phyloP scores from a whole-genome alignment of 371 early-diverging fungal species.

The Mucor irregularis region DNA sequence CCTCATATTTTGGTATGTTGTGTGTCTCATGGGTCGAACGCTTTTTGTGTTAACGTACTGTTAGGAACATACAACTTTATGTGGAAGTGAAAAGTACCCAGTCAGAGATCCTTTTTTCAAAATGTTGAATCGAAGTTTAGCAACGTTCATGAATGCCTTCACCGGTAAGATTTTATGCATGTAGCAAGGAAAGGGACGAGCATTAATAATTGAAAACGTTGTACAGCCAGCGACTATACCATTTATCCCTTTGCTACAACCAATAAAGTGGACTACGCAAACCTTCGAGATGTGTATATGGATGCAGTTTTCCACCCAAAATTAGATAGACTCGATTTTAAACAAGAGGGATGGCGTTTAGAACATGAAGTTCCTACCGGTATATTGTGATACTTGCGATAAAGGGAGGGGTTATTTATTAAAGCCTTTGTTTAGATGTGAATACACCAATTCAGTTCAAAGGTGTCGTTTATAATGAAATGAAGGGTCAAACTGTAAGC shows the following conservation, averaged over 20 bases:
- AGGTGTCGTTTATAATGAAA: conserved; percentile 97
- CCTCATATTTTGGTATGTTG: conserved; percentile 82
- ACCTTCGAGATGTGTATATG: conserved; percentile 90
- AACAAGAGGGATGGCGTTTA: conserved; percentile 95
- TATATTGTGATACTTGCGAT: conserved; percentile 11
- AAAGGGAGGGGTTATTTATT: too few species aligned
- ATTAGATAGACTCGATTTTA: conserved; percentile 79
- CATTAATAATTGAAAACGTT: background rate
- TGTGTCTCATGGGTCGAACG: background rate
- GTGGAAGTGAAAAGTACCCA: conserved; percentile 87
- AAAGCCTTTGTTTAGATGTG: conserved; percentile 42
- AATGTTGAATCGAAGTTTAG: conserved; percentile 94
- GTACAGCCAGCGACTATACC: conserved; percentile 81
- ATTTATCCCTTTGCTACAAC: conserved; percentile 94
- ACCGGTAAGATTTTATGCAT: conserved; percentile 62
- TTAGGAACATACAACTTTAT: conserved; percentile 91
- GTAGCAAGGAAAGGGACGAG: background rate
- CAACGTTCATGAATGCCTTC: conserved; percentile 97
- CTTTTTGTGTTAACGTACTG: background rate
- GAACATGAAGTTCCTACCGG: conserved; percentile 78
- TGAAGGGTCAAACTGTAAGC: conserved; percentile 89
- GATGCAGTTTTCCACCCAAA: conserved; percentile 88
- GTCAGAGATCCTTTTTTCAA: conserved; percentile 97
- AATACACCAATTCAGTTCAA: conserved; percentile 70
- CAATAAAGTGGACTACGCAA: conserved; percentile 83